Percentiles rank a stretch among this genome's conserved stretches.
Conservation (phyloP, 805 yeast genomes). For the Yarrowia osloensis region DNA sequence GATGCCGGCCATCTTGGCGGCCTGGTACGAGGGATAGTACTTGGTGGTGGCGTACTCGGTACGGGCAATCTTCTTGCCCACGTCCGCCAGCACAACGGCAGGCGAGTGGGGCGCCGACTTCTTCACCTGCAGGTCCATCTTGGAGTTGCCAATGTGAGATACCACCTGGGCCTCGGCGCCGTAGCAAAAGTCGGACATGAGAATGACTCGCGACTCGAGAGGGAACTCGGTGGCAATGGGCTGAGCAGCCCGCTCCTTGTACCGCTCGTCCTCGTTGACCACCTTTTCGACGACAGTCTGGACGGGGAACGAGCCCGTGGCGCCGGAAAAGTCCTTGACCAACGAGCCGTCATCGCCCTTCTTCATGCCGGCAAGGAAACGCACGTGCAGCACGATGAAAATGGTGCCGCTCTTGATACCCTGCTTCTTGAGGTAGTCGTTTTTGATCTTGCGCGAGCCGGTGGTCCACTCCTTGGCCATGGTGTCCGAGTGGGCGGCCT, state of each 20-base stretch:
- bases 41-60: constrained; percentile 57
- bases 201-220: constrained; percentile 64
- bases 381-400: constrained; percentile 65
- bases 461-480: constrained; percentile 52
- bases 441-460: constrained; percentile 46
- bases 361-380: constrained; percentile 73
- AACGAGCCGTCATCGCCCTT: constrained; percentile 73
- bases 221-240: constrained; percentile 87
- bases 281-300: constrained; percentile 80
- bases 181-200: constrained; percentile 82
- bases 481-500: constrained; percentile 48
- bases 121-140: constrained; percentile 39
- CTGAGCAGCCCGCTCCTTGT: constrained; percentile 65
- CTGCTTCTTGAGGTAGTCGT: constrained; percentile 48
- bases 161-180: constrained; percentile 66
- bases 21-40: constrained; percentile 67
- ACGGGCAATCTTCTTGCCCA: constrained; percentile 60
- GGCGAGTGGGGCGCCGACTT: constrained; percentile 53
- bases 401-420: constrained; percentile 64
- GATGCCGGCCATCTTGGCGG: constrained; percentile 58
- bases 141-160: constrained; percentile 43
- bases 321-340: constrained; percentile 64
- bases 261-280: constrained; percentile 71
- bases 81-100: constrained; percentile 41
- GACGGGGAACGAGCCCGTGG: constrained; percentile 64